A percentile compares a stretch with the other conserved stretches of the same genome.
These are phyloP conservation scores for Lactarius sp. DNA, from an alignment of 768 basidiomycete genomes.

Conservation along the genomic window DNA sequence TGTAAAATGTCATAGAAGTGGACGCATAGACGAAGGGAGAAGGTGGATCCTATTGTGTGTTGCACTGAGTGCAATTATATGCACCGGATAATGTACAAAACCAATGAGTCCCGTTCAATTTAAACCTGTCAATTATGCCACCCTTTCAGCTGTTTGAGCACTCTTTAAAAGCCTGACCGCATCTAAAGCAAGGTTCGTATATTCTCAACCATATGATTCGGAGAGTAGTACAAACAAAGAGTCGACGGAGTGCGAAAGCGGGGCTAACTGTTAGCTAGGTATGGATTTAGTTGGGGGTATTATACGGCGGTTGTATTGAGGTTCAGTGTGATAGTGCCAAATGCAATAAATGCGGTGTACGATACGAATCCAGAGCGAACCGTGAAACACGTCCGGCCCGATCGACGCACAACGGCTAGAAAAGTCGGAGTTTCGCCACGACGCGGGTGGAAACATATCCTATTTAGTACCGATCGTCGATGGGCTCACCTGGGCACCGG, in stretches of 20 bases:
- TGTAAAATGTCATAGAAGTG: background rate
- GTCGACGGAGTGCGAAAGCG: background rate
- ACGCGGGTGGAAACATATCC: background rate
- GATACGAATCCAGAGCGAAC: background rate
- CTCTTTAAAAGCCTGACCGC: background rate
- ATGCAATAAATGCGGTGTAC: background rate
- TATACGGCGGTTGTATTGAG: background rate
- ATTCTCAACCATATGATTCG: background rate
- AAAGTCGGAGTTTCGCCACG: background rate
- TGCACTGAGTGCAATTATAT: background rate
- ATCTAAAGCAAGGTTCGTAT: background rate
- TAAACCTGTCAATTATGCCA: background rate
- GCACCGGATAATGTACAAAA: background rate
- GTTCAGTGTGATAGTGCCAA: background rate
- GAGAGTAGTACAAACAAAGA: background rate
- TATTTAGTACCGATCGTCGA: slow-evolving; percentile 1
- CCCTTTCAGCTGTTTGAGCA: too few species aligned
- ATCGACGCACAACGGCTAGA: background rate
- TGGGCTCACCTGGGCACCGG: background rate
- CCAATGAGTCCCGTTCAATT: too few species aligned
- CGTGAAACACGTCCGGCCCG: background rate
- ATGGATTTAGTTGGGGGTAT: background rate
- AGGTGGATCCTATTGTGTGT: background rate
- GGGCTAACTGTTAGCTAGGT: background rate
- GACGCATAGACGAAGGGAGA: background rate